Percentiles rank a stretch among this genome's conserved stretches.
phyloP scores from a whole-genome alignment of 352 stramenopile species.

The Phytophthora pistaciae region DNA sequence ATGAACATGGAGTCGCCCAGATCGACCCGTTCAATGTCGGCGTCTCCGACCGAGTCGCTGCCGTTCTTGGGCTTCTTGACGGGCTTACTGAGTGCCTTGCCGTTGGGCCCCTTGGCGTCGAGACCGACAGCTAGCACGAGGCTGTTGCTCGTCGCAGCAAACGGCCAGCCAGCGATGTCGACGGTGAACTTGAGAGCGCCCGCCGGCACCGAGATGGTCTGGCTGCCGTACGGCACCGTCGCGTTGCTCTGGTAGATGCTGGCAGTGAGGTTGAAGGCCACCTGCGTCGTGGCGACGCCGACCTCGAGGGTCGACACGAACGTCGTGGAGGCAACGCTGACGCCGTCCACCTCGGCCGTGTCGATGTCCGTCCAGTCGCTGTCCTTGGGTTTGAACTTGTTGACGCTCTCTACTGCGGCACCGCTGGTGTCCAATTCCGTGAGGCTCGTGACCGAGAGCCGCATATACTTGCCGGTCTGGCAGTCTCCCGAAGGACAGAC shows the following conservation, averaged over 20 bases:
- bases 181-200: conserved; percentile 58
- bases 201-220: conserved; percentile 39
- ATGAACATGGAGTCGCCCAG: conserved; percentile 55
- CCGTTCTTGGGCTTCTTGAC: conserved; percentile 25
- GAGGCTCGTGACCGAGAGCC: conserved; percentile 61
- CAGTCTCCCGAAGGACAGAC: conserved; percentile 60
- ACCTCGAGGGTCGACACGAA: conserved; percentile 33
- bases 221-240: conserved; percentile 42
- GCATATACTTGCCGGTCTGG: conserved; percentile 94
- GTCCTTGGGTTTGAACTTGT: conserved; percentile 33
- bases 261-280: conserved; percentile 45
- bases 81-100: conserved; percentile 9
- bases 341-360: conserved; percentile 10
- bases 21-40: conserved; percentile 33
- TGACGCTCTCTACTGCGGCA: conserved; percentile 5
- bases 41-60: not conserved
- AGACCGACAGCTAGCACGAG: conserved; percentile 42
- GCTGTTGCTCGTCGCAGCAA: conserved; percentile 26
- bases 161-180: conserved; percentile 42
- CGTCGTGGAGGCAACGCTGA: conserved; percentile 32
- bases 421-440: conserved; percentile 31
- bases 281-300: not conserved
- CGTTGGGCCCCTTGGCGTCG: conserved; percentile 35
- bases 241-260: conserved; percentile 42
- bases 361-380: conserved; percentile 40